These are phyloP conservation scores for Balakata baccata DNA, from an alignment of 345 rosid species.

Conservation along the genomic window DNA sequence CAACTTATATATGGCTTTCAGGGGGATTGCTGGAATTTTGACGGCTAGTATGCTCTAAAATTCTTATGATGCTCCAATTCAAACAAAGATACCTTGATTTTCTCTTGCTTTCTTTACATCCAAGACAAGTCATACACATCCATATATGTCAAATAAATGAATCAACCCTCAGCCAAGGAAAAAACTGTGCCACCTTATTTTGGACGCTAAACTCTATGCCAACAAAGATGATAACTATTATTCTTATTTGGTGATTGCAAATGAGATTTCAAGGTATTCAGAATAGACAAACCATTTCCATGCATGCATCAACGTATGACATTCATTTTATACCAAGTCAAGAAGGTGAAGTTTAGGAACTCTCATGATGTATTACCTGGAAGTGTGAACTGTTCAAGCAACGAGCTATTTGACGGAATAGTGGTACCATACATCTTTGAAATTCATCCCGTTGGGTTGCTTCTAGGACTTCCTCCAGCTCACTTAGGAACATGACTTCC, in stretches of 20 bases:
- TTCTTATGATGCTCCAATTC: background rate
- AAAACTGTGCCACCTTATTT: background rate
- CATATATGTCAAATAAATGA: background rate
- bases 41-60: no score
- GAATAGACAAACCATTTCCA: background rate
- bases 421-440: slow-evolving; percentile 63
- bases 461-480: slow-evolving; percentile 68
- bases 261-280: slow-evolving; percentile 3
- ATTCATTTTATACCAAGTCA: background rate
- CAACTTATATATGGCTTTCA: background rate
- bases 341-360: background rate
- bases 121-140: background rate
- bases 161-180: slow-evolving; percentile 2
- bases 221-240: background rate
- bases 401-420: slow-evolving; percentile 62
- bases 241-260: background rate
- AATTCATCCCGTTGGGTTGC: slow-evolving; percentile 73
- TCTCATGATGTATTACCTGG: slow-evolving; percentile 46
- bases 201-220: background rate
- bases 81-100: background rate
- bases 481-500: slow-evolving; percentile 66
- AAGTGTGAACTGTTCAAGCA: slow-evolving; percentile 71
- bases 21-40: background rate
- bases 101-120: background rate
- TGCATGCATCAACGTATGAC: background rate